Evolutionary conservation across 2,329 filamentous ascomycete species (phyloP), one percentile per base, ranked within the genome.

Genomic region (Diaporthe batatas): DNA sequence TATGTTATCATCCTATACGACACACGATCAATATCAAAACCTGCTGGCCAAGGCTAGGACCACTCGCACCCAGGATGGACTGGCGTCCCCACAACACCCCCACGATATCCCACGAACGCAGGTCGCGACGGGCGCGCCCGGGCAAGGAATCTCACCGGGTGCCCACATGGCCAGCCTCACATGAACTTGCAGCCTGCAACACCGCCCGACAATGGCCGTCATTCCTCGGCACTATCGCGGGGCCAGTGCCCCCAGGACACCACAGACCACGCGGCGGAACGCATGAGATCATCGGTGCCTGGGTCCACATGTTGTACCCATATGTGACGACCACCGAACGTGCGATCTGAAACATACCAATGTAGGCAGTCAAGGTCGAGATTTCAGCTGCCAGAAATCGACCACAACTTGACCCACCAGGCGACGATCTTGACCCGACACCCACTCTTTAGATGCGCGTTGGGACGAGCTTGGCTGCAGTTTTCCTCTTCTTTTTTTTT

Each of bases 181-280:
- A 32, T 10, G 10, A 49, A 49, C 42, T 12, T 51, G 29, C 29
- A 32, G 16, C 23, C n/a, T 47, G 42, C 36, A n/a, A 47, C 34
- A 65, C 29, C 44, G 59, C 42, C 59, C 44, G 29, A 32, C 44
- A 21, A 29, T 18, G 29, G 44, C 49, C 44, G 29, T 51, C 62
- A 51, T 65, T 65, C 23, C 62, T 65, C 44, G 62, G 62, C 62
- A 29, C 29, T 65, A 25, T 65, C 16, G n/a, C 62, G 62, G 62
- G 29, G 59, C 44, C 29, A n/a, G 21, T 2, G n/a, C 1, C 2
- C 23, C 44, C 44, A 42, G 12, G 44, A 29, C 29, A 29, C 51
- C 29, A 4, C 59, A 18, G 6, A n/a, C 42, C 25, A 49, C 10
- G 6, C 59, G 59, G 42, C 29, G 25, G 6, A 2, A 34, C 18